These are phyloP conservation scores for Oidium heveae DNA, from an alignment of 2,329 filamentous ascomycete genomes.

Conservation along the genomic window DNA sequence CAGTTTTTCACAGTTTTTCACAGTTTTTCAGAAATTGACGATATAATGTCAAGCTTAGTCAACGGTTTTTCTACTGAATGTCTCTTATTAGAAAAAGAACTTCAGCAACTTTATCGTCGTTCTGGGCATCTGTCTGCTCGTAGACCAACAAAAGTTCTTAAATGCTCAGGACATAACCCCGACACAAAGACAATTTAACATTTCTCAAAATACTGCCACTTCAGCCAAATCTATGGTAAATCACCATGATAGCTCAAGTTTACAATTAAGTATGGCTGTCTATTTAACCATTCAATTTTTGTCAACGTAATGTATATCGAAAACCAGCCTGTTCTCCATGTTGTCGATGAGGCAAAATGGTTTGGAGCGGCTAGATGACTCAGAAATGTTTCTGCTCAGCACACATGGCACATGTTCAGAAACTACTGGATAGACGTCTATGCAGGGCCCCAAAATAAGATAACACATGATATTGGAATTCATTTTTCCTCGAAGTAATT, in stretches of 20 bases:
- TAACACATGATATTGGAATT: too few species aligned
- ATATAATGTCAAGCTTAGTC: background rate
- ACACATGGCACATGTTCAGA: background rate
- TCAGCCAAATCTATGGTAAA: too few species aligned
- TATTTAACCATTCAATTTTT: background rate
- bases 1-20: too few species aligned
- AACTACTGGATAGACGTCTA: slow-evolving; percentile 1
- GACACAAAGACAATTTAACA: too few species aligned
- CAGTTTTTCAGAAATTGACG: background rate
- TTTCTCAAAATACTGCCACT: too few species aligned
- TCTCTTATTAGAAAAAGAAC: background rate
- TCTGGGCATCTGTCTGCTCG: background rate
- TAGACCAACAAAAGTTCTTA: background rate
- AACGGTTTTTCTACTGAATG: background rate
- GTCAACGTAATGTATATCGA: background rate
- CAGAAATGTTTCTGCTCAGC: background rate
- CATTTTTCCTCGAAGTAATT: slow-evolving; percentile 2
- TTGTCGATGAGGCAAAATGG: too few species aligned
- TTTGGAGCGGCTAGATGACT: too few species aligned
- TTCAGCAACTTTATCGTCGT: background rate
- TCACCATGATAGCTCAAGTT: too few species aligned
- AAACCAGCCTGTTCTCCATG: too few species aligned
- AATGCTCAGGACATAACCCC: background rate
- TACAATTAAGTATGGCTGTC: too few species aligned
- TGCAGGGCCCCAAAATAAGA: background rate